Evolutionary conservation across 352 stramenopile genomes (phyloP).

Genomic region (Phytophthora foliorum): DNA sequence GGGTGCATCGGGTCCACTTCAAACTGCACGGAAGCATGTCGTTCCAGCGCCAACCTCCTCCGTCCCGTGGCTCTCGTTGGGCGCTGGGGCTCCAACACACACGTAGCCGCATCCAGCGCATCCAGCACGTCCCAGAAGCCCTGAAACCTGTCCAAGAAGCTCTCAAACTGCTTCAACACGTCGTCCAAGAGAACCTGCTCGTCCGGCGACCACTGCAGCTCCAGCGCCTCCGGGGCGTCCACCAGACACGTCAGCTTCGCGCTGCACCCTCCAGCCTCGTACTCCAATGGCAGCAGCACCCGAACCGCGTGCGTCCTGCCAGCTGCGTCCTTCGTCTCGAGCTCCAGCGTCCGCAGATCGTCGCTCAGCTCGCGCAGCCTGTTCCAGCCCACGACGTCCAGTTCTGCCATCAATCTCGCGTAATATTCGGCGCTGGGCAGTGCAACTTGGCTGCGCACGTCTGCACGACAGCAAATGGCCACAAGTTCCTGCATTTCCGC

Average conservation of each 20-base stretch:
- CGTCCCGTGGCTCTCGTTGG: slow-evolving; percentile 71
- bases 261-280: slow-evolving; percentile 17
- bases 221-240: slow-evolving; percentile 67
- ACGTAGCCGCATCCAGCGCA: slow-evolving; percentile 74
- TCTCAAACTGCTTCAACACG: slow-evolving; percentile 60
- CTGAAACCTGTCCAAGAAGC: slow-evolving; percentile 71
- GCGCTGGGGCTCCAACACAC: slow-evolving; percentile 80
- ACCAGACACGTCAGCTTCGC: slow-evolving; percentile 42
- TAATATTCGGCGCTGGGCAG: slow-evolving; percentile 72
- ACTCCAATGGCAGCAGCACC: slow-evolving; percentile 55
- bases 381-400: slow-evolving; percentile 73
- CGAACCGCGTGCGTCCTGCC: slow-evolving; percentile 57
- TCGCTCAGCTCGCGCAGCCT: slow-evolving; percentile 63
- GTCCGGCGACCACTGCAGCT: slow-evolving; percentile 41
- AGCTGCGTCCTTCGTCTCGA: slow-evolving; percentile 50
- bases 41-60: slow-evolving; percentile 70
- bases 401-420: slow-evolving; percentile 62
- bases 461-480: slow-evolving; percentile 43
- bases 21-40: slow-evolving; percentile 80
- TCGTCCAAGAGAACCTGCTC: slow-evolving; percentile 33
- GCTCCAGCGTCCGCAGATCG: slow-evolving; percentile 64
- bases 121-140: slow-evolving; percentile 85
- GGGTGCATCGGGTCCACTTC: slow-evolving; percentile 62
- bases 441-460: slow-evolving; percentile 2
- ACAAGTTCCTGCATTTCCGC: slow-evolving; percentile 72